phyloP scores from a whole-genome alignment of 208 protist species.

The Leishmania tarentolae region DNA sequence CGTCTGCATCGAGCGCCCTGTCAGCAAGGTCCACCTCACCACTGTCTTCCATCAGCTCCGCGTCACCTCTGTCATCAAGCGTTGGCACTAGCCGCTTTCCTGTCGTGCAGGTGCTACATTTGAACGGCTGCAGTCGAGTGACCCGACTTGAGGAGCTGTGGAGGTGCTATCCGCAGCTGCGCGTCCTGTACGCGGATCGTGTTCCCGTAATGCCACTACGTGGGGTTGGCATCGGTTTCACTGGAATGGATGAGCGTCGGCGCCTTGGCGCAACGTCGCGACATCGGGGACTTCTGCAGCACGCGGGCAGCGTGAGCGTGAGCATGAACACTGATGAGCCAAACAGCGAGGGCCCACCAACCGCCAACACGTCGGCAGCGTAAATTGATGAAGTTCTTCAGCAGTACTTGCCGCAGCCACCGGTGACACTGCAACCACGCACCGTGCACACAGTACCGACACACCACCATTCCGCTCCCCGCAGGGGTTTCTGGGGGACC shows the following conservation, averaged over 20 bases:
- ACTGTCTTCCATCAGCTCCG: not conserved
- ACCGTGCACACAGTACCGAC: conserved; percentile 6
- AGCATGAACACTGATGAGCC: conserved; percentile 2
- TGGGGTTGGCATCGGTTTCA: conserved; percentile 19
- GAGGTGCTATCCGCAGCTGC: conserved; percentile 21
- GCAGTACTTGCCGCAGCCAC: conserved; percentile 31
- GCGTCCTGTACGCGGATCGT: conserved; percentile 28
- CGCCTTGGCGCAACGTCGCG: conserved; percentile 5
- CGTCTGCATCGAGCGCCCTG: not conserved
- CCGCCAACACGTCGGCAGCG: conserved; percentile 6
- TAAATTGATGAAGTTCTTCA: conserved; percentile 17
- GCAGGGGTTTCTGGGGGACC: not conserved
- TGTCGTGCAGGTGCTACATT: conserved; percentile 44
- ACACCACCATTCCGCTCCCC: not conserved
- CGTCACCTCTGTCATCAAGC: conserved; percentile 18
- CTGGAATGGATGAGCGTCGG: conserved; percentile 7
- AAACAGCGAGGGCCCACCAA: not conserved
- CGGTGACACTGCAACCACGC: conserved; percentile 12
- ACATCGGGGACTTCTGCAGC: conserved; percentile 8
- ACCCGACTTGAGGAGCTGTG: conserved; percentile 31
- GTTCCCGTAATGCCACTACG: conserved; percentile 12
- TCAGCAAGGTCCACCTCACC: conserved; percentile 7
- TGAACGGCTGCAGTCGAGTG: conserved; percentile 53
- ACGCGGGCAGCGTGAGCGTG: conserved; percentile 7
- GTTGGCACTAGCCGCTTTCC: conserved; percentile 7